A percentile compares a stretch with the other conserved stretches of the same genome.
phyloP scores from a whole-genome alignment of 306 rosid species.

The Rubus idaeus region DNA sequence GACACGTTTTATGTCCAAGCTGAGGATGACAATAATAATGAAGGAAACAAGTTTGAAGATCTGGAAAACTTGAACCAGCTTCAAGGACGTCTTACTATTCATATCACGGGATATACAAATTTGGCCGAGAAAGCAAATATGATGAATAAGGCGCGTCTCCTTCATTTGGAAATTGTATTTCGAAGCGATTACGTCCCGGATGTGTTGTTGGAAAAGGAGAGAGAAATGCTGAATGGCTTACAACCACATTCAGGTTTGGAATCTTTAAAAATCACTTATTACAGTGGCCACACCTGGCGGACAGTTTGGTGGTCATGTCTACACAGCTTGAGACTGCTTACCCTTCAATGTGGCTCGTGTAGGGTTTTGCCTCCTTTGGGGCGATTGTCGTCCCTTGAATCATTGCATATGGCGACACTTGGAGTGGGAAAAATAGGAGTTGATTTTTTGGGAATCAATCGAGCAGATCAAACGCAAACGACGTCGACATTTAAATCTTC shows the following conservation, averaged over 20 bases:
- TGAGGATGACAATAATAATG: not conserved
- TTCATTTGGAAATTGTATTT: not conserved
- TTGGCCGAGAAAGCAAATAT: not conserved
- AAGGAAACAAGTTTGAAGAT: not conserved
- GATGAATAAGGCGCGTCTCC: not conserved
- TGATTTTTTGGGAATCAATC: conserved; percentile 9
- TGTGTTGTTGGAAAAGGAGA: not conserved
- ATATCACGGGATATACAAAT: not conserved
- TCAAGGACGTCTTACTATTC: not conserved
- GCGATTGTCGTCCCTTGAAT: not conserved
- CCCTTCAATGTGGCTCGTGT: too few species aligned
- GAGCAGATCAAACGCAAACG: not conserved
- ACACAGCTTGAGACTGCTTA: not conserved
- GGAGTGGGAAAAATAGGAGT: not conserved
- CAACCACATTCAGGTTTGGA: conserved; percentile 2
- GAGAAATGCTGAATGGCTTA: conserved; percentile 5
- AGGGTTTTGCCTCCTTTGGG: conserved; percentile 19
- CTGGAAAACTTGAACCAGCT: not conserved
- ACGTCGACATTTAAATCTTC: not conserved
- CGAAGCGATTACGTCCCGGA: too few species aligned
- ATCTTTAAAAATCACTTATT: accelerated
- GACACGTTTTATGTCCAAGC: accelerated
- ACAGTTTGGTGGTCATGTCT: conserved; percentile 1
- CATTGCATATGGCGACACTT: accelerated
- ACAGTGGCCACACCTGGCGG: not conserved